Conservation (phyloP, 345 rosid species). For the Citrus medica region DNA sequence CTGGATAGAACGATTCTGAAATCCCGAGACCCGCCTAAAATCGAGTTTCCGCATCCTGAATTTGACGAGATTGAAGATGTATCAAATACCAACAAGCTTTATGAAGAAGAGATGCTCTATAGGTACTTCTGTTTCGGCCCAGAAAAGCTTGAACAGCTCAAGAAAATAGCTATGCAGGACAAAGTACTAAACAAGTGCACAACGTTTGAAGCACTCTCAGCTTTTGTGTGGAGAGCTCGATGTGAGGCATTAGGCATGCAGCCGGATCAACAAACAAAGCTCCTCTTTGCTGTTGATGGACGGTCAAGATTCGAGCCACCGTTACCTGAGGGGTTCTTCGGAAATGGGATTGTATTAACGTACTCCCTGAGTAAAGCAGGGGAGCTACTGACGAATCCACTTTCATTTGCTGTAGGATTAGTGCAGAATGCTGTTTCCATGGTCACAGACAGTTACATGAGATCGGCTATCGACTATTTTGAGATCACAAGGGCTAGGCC, state of each 20-base stretch:
- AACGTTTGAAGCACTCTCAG: slow-evolving; percentile 72
- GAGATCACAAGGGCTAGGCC: slow-evolving; percentile 84
- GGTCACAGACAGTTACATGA: slow-evolving; percentile 71
- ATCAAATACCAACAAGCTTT: slow-evolving; percentile 55
- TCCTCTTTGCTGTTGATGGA: slow-evolving; percentile 87
- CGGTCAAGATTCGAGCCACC: slow-evolving; percentile 61
- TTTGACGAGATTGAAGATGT: slow-evolving; percentile 66
- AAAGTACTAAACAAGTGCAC: slow-evolving; percentile 49
- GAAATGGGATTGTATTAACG: slow-evolving; percentile 76
- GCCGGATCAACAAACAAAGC: slow-evolving; percentile 70
- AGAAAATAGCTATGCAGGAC: slow-evolving; percentile 41
- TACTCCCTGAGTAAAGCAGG: slow-evolving; percentile 59
- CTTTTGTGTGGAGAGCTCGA: slow-evolving; percentile 77
- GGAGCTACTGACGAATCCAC: slow-evolving; percentile 50
- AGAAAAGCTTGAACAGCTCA: slow-evolving; percentile 57
- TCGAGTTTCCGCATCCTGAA: slow-evolving; percentile 62
- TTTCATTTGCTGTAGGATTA: slow-evolving; percentile 46
- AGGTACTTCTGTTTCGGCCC: slow-evolving; percentile 65
- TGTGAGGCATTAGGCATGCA: slow-evolving; percentile 54
- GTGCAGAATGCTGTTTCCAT: slow-evolving; percentile 61
- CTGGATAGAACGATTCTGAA: slow-evolving; percentile 55
- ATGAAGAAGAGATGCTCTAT: slow-evolving; percentile 57
- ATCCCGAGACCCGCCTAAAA: slow-evolving; percentile 52
- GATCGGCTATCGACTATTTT: slow-evolving; percentile 85
- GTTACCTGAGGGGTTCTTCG: slow-evolving; percentile 64